These are phyloP conservation scores for Amniculicola lignicola DNA, from an alignment of 495 filamentous ascomycete species.

Conservation along the genomic window DNA sequence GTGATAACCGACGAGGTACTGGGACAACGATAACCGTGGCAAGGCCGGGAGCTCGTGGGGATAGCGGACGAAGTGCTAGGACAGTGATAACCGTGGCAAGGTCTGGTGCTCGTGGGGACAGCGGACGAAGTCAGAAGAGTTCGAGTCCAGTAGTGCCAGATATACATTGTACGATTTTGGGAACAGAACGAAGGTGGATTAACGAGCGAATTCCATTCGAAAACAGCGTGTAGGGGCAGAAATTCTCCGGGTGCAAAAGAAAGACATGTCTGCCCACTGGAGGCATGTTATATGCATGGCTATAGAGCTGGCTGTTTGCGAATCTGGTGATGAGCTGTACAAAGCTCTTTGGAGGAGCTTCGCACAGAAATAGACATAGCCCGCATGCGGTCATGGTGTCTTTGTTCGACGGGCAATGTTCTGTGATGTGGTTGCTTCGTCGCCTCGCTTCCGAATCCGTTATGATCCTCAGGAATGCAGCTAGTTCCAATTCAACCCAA, in stretches of 20 bases:
- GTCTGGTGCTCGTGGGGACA: no score
- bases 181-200: background rate
- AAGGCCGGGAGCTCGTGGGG: no score
- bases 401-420: slow-evolving; percentile 10
- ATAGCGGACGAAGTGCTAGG: no score
- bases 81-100: no score
- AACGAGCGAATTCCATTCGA: slow-evolving; percentile 10
- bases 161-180: slow-evolving; percentile 11
- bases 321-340: background rate
- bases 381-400: slow-evolving; percentile 11
- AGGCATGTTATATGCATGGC: slow-evolving; percentile 9
- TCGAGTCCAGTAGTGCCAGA: slow-evolving; percentile 4
- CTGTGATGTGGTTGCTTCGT: background rate
- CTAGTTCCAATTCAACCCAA: no score
- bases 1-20: no score
- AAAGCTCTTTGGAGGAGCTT: background rate
- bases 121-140: background rate
- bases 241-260: background rate
- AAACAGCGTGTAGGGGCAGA: no score
- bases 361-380: background rate
- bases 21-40: no score
- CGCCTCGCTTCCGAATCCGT: slow-evolving; percentile 13
- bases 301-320: slow-evolving; percentile 16
- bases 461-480: slow-evolving; percentile 16
- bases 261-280: slow-evolving; percentile 2